phyloP scores from a whole-genome alignment of 192 early-diverging fungal genomes.

The Piromyces finnis region DNA sequence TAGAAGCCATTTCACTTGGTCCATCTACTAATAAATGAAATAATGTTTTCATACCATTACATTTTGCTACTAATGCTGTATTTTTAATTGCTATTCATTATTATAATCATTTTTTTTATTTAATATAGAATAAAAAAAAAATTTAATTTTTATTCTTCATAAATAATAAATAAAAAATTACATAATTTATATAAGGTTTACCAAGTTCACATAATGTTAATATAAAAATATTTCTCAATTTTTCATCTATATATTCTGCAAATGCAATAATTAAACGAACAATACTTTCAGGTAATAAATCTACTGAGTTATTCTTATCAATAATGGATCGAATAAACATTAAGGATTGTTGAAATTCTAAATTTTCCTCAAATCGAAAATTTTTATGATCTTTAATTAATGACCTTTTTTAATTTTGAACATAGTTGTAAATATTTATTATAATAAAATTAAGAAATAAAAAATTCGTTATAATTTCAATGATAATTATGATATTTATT shows the following conservation, averaged over 20 bases:
- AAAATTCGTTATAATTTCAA: too few relatives aligned
- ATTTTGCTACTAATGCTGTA: conserved; percentile 29
- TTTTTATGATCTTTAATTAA: neutral
- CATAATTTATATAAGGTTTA: neutral
- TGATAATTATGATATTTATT: too few relatives aligned
- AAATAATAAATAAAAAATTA: too few relatives aligned
- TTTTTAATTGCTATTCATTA: conserved; percentile 28
- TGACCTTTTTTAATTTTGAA: neutral
- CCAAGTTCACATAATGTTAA: neutral
- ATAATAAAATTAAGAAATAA: too few relatives aligned
- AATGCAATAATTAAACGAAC: neutral
- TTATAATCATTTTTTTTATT: too few relatives aligned
- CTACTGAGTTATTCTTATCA: neutral
- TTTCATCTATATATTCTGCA: neutral
- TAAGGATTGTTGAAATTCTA: neutral
- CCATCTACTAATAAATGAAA: conserved; percentile 48
- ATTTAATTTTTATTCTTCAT: too few relatives aligned
- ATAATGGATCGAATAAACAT: neutral
- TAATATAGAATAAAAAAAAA: too few relatives aligned
- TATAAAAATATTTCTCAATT: neutral
- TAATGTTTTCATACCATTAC: conserved; percentile 50
- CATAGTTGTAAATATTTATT: too few relatives aligned
- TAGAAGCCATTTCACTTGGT: conserved; percentile 32
- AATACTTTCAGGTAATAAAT: neutral
- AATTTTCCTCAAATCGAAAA: neutral